phyloP scores from a whole-genome alignment of 176 grass and related monocot genomes.

The Themeda triandra region DNA sequence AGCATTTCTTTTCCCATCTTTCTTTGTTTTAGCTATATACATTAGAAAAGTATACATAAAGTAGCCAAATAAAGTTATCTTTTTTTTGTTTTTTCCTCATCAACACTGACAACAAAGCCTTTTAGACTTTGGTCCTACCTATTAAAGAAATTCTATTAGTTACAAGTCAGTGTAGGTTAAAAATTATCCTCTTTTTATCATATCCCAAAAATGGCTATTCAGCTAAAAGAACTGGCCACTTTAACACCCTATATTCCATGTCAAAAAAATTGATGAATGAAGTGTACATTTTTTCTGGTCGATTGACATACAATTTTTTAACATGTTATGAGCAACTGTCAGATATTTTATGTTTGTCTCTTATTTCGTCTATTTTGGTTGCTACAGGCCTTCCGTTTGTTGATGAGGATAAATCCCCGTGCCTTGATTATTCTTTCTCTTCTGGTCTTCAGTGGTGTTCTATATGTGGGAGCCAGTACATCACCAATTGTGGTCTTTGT shows the following conservation, averaged over 20 bases:
- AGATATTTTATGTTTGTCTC: neutral
- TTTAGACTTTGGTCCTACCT: neutral
- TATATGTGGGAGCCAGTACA: constrained; percentile 87
- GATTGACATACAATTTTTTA: constrained; percentile 11
- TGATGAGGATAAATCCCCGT: constrained; percentile 87
- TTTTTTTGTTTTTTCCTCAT: neutral
- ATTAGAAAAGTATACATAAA: neutral
- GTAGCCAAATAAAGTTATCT: neutral
- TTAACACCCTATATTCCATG: neutral
- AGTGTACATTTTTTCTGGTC: constrained; percentile 5
- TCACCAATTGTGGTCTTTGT: constrained; percentile 96
- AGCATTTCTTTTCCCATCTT: neutral
- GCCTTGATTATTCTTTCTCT: constrained; percentile 68
- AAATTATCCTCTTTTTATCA: constrained; percentile 1
- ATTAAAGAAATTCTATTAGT: neutral
- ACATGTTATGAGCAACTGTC: neutral
- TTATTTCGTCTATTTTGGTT: constrained; percentile 24
- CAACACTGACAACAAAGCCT: neutral
- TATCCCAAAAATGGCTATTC: neutral
- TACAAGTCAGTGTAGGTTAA: neutral
- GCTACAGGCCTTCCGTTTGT: constrained; percentile 72
- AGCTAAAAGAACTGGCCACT: neutral
- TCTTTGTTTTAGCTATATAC: neutral
- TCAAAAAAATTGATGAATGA: neutral
- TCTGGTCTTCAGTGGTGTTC: constrained; percentile 65